Conservation (phyloP, 2,329 filamentous ascomycete genomes). For the Exophiala phaeomuriformis region DNA sequence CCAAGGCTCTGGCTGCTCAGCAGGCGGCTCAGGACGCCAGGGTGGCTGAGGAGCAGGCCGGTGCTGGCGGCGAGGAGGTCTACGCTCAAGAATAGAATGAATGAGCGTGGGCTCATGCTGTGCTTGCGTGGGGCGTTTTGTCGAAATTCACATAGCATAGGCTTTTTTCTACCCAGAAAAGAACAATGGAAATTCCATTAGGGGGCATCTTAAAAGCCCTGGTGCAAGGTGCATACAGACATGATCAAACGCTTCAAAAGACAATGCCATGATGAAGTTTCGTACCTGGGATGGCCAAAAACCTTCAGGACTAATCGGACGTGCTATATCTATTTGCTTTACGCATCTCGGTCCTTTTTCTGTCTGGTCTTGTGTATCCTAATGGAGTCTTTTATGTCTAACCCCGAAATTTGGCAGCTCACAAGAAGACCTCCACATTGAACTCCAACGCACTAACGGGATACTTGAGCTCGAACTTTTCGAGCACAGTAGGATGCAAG, state of each 20-base stretch:
- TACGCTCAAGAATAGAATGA: constrained; percentile 42
- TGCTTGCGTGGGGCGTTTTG: background rate
- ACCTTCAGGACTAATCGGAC: no score
- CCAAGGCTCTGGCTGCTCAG: constrained; percentile 69
- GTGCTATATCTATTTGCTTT: no score
- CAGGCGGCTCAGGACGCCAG: constrained; percentile 49
- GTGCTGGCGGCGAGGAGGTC: constrained; percentile 31
- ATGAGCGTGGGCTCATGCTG: background rate
- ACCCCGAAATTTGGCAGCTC: constrained; percentile 21
- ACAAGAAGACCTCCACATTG: constrained; percentile 90
- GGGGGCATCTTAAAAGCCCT: background rate
- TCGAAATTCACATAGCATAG: constrained; percentile 10
- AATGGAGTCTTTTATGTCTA: no score
- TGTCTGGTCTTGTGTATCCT: background rate
- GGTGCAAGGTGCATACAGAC: background rate
- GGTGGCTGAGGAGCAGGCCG: constrained; percentile 47
- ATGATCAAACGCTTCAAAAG: background rate
- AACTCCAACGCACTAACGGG: constrained; percentile 91
- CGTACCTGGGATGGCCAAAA: no score
- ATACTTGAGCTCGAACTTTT: constrained; percentile 88
- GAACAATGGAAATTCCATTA: background rate
- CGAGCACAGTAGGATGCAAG: constrained; percentile 82
- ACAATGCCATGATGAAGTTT: background rate
- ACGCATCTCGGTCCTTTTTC: no score
- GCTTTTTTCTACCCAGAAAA: background rate